Percentiles rank a stretch among this genome's conserved stretches.
Conservation (phyloP, 805 yeast genomes). For the Ogataea haglerorum region DNA sequence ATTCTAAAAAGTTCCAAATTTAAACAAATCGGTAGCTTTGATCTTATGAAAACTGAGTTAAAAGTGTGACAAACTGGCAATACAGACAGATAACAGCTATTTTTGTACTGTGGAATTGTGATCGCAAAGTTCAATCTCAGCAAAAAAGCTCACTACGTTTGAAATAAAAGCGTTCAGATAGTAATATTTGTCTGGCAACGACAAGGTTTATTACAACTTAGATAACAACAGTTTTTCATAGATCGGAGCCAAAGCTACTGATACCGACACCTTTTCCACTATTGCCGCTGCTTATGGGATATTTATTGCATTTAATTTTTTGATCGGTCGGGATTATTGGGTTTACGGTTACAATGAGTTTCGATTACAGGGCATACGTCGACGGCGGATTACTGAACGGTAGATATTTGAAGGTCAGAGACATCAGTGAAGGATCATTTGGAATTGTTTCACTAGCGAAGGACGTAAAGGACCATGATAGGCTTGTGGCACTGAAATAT, state of each 20-base stretch:
- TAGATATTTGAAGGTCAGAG: conserved; percentile 65
- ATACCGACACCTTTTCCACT: not conserved
- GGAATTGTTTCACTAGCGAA: conserved; percentile 88
- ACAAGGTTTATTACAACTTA: not conserved
- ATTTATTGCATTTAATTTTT: conserved; percentile 7
- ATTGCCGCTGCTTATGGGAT: conserved; percentile 1
- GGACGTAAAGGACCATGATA: conserved; percentile 47
- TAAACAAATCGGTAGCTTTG: conserved; percentile 5
- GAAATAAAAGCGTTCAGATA: conserved; percentile 7
- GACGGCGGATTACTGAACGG: conserved; percentile 49
- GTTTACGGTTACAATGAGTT: conserved; percentile 20
- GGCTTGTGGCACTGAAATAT: conserved; percentile 81
- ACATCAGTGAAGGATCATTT: conserved; percentile 88
- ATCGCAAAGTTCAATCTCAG: not conserved
- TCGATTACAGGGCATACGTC: conserved; percentile 29
- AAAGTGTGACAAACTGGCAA: conserved; percentile 4
- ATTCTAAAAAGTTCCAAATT: conserved; percentile 8
- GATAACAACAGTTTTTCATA: not conserved
- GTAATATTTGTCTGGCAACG: not conserved
- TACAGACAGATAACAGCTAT: conserved; percentile 1
- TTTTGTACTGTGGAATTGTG: conserved; percentile 3
- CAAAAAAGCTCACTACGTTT: not conserved
- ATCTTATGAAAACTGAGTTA: conserved; percentile 8
- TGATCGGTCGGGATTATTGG: conserved; percentile 6
- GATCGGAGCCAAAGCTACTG: not conserved